Evolutionary conservation across 768 basidiomycete genomes (phyloP).

Genomic region (Dacryopinax spathularia): DNA sequence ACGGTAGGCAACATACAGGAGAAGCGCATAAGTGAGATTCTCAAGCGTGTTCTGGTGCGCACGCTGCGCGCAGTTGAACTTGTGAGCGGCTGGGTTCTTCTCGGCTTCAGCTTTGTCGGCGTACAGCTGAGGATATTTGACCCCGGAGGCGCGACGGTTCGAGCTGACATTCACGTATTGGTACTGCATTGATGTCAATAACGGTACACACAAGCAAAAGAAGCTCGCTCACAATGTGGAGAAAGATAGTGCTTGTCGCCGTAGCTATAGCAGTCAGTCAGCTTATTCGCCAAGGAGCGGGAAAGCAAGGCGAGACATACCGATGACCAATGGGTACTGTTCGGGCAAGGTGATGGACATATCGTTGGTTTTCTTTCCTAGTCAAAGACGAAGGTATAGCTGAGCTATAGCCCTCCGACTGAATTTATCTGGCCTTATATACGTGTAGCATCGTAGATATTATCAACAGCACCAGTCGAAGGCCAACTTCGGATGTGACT

Average conservation of each 20-base stretch:
- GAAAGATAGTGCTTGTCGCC: neutral
- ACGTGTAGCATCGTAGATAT: no score
- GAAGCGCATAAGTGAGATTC: neutral
- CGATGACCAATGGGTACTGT: neutral
- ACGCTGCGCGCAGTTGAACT: slow-evolving; percentile 16
- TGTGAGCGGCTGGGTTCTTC: slow-evolving; percentile 34
- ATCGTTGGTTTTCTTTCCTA: no score
- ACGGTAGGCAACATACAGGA: neutral
- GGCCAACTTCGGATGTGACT: no score
- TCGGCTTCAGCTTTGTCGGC: slow-evolving; percentile 50
- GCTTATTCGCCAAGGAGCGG: neutral
- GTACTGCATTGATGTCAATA: slow-evolving; percentile 17
- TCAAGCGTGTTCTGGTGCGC: slow-evolving; percentile 11
- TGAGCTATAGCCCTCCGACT: no score
- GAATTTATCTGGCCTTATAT: no score
- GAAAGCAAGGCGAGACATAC: neutral
- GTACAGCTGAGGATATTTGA: slow-evolving; percentile 61
- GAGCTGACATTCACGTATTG: slow-evolving; percentile 31
- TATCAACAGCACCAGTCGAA: no score
- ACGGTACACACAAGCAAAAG: neutral
- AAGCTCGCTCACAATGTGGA: neutral
- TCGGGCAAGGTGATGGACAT: neutral
- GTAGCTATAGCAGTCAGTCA: neutral
- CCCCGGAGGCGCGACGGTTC: slow-evolving; percentile 39
- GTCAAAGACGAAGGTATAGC: no score